phyloP scores from a whole-genome alignment of 164 flowering plant species.

The Magnolia kwangsiensis region DNA sequence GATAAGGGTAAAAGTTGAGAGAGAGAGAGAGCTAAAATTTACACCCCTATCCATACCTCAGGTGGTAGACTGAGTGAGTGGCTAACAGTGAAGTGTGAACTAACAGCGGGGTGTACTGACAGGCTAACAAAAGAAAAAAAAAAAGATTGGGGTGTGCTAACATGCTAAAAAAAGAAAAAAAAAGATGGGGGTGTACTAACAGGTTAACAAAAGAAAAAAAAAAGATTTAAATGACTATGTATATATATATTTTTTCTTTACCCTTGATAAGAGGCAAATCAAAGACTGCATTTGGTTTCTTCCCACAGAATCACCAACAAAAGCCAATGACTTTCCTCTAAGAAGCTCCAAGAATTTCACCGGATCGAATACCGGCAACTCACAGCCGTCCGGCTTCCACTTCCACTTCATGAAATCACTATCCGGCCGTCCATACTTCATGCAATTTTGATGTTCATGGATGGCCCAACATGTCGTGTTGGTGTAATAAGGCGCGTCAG shows the following conservation, averaged over 20 bases:
- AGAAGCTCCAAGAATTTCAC: slow-evolving; percentile 49
- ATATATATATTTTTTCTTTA: slow-evolving; percentile 7
- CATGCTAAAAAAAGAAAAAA: too few relatives aligned
- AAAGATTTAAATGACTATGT: too few relatives aligned
- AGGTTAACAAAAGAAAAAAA: too few relatives aligned
- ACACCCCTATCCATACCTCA: too few relatives aligned
- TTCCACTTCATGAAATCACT: slow-evolving; percentile 64
- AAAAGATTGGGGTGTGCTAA: too few relatives aligned
- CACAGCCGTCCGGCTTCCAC: slow-evolving; percentile 78
- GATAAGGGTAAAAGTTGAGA: too few relatives aligned
- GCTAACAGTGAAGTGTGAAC: too few relatives aligned
- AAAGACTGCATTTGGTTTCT: slow-evolving; percentile 86
- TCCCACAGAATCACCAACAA: slow-evolving; percentile 76
- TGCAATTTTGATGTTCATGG: slow-evolving; percentile 74
- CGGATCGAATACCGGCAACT: slow-evolving; percentile 59
- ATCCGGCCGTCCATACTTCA: slow-evolving; percentile 70
- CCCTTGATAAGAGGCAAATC: slow-evolving; percentile 73
- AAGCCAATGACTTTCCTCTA: slow-evolving; percentile 60
- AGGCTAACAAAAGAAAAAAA: too few relatives aligned
- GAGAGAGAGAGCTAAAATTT: too few relatives aligned
- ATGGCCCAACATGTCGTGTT: slow-evolving; percentile 63
- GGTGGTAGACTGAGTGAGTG: too few relatives aligned
- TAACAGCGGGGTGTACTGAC: too few relatives aligned
- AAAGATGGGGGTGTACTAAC: too few relatives aligned
- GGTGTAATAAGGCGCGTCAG: slow-evolving; percentile 58